These are phyloP conservation scores for Prunus persica DNA, from an alignment of 306 rosid genomes.

Conservation along the genomic window Prunus_persica_NCBIv2 NC_034010.1:11543001-11543500, in stretches of 20 bases:
- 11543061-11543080: slow-evolving; percentile 72
- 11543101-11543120: slow-evolving; percentile 64
- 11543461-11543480: slow-evolving; percentile 52
- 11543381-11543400: slow-evolving; percentile 73
- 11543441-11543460: slow-evolving; percentile 53
- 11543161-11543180: slow-evolving; percentile 71
- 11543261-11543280: slow-evolving; percentile 61
- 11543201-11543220: slow-evolving; percentile 65
- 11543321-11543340: slow-evolving; percentile 66
- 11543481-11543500: slow-evolving; percentile 53
- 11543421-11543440: slow-evolving; percentile 36
- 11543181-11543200: slow-evolving; percentile 72
- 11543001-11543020: slow-evolving; percentile 69
- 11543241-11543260: slow-evolving; percentile 83
- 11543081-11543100: slow-evolving; percentile 64
- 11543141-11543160: slow-evolving; percentile 71
- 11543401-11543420: slow-evolving; percentile 68
- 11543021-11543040: slow-evolving; percentile 70
- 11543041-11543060: slow-evolving; percentile 83
- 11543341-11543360: slow-evolving; percentile 52
- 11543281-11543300: slow-evolving; percentile 59
- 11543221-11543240: slow-evolving; percentile 72
- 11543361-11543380: slow-evolving; percentile 61
- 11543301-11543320: slow-evolving; percentile 68
- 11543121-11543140: slow-evolving; percentile 73